Conservation (phyloP, 2,329 filamentous ascomycete species). For the Phialocephala sp. region DNA sequence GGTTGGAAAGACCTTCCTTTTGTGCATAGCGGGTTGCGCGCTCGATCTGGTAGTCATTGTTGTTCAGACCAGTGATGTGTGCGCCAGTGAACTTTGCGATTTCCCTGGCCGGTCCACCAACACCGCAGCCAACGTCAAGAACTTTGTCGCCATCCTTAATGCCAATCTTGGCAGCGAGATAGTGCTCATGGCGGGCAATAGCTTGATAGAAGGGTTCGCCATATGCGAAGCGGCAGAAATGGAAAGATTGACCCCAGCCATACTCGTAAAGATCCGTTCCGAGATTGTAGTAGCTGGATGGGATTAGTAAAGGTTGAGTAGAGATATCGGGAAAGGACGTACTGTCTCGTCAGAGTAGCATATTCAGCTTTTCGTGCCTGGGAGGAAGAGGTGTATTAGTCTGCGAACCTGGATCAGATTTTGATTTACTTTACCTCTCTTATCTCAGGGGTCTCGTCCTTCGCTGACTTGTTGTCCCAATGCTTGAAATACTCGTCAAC, state of each 20-base stretch:
- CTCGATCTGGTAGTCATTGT: conserved; percentile 99
- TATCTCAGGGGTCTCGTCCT: conserved; percentile 80
- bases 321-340: conserved; percentile 42
- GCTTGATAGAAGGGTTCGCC: conserved; percentile 90
- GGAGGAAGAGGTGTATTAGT: conserved; percentile 24
- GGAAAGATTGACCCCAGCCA: conserved; percentile 95
- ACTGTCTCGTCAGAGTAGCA: conserved; percentile 92
- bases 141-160: conserved; percentile 89
- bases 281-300: conserved; percentile 86
- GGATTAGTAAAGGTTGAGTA: conserved; percentile 24
- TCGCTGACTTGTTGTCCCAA: conserved; percentile 85
- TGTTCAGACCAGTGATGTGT: conserved; percentile 93
- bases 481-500: conserved; percentile 97
- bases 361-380: conserved; percentile 86
- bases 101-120: conserved; percentile 92
- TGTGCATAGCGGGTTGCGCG: conserved; percentile 86
- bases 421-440: conserved; percentile 66
- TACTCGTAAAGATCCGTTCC: conserved; percentile 97
- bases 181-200: conserved; percentile 96
- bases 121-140: conserved; percentile 95
- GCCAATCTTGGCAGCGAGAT: conserved; percentile 88
- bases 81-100: conserved; percentile 95
- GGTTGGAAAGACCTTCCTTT: conserved; percentile 80
- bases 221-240: conserved; percentile 93
- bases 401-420: conserved; percentile 3